These are phyloP conservation scores for Pleurotus pulmonarius DNA, from an alignment of 768 basidiomycete species.

Conservation along the genomic window DNA sequence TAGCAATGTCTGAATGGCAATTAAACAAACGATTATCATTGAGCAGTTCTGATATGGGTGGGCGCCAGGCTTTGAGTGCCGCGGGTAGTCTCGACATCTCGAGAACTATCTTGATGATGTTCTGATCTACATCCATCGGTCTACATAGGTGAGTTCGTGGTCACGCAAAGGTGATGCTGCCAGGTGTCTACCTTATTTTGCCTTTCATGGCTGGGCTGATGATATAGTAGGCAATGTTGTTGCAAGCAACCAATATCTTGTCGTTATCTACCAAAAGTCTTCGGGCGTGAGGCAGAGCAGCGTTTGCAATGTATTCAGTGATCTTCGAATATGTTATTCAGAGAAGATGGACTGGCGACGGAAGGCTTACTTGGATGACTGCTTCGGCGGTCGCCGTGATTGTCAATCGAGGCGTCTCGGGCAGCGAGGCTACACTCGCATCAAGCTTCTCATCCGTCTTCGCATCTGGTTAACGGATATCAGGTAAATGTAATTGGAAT, in stretches of 20 bases:
- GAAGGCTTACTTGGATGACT: slow-evolving; percentile 39
- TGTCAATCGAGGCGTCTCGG: slow-evolving; percentile 19
- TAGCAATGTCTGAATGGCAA: slow-evolving; percentile 50
- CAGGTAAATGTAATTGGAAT: background rate
- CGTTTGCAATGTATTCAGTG: slow-evolving; percentile 62
- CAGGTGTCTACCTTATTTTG: slow-evolving; percentile 52
- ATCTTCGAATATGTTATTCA: slow-evolving; percentile 44
- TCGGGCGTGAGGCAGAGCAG: slow-evolving; percentile 70
- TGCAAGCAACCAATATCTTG: slow-evolving; percentile 74
- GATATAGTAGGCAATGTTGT: slow-evolving; percentile 81
- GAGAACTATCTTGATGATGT: slow-evolving; percentile 61
- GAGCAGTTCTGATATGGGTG: slow-evolving; percentile 74
- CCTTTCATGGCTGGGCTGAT: slow-evolving; percentile 78
- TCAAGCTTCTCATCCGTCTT: slow-evolving; percentile 63
- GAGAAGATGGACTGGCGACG: background rate
- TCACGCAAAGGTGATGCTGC: slow-evolving; percentile 8
- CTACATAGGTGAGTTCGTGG: slow-evolving; percentile 27
- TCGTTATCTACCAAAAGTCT: slow-evolving; percentile 83
- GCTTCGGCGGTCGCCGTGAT: slow-evolving; percentile 37
- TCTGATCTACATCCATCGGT: slow-evolving; percentile 74
- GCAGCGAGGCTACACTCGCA: slow-evolving; percentile 36
- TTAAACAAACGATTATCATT: slow-evolving; percentile 89
- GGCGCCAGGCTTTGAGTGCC: slow-evolving; percentile 81
- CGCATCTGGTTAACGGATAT: slow-evolving; percentile 23
- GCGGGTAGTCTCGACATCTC: slow-evolving; percentile 79